Base-by-base conservation (phyloP, 495 filamentous ascomycete genomes). In the Penicillium simplicissimum region DNA sequence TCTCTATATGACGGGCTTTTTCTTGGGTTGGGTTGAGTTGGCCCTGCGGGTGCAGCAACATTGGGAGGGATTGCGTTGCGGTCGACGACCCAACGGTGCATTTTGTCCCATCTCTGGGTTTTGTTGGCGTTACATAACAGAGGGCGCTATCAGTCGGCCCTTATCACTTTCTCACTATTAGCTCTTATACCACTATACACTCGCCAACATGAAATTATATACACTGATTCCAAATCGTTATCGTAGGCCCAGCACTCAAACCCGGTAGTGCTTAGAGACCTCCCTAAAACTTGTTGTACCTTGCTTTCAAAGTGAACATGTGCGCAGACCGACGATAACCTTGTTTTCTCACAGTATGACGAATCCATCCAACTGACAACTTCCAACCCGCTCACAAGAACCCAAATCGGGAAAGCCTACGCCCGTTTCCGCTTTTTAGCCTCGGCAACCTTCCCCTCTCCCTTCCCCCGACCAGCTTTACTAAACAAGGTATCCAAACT, bases 401-500 rank as follows among this genome's bases (percentile, higher is more conserved):
- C 28, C 28, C 6, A 31, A 31, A 31, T 31, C 28, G 28, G 28
- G 28, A 3, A 33, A 52, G n/a, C 8, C 10, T 36, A 53, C 1
- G 9, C 34, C 35, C 52, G 17, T 40, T 55, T 55, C 35, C 52
- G 17, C 52, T 55, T 55, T 9, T 55, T 55, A 37, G 7, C 36
- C 19, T 33, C 28, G 28, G 25, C 11, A 33, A n/a, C 31, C 52
- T 40, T 35, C 6, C 13, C 35, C 52, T 31, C 28, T 31, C 28
- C 28, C 28, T 38, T 55, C 0, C 23, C 23, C 15, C 47, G 15
- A 23, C 48, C 25, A 10, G 40, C 56, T 69, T 57, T 63, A 14
- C 55, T 45, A 52, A 76, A 74, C 63, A 77, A 57, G 9, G 53
- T 58, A 57, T 76, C 75, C 17, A 76, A 57, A 11, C 67, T 72